Conservation (phyloP, 2,329 filamentous ascomycete genomes). For the Penicillium verrucosum region DNA sequence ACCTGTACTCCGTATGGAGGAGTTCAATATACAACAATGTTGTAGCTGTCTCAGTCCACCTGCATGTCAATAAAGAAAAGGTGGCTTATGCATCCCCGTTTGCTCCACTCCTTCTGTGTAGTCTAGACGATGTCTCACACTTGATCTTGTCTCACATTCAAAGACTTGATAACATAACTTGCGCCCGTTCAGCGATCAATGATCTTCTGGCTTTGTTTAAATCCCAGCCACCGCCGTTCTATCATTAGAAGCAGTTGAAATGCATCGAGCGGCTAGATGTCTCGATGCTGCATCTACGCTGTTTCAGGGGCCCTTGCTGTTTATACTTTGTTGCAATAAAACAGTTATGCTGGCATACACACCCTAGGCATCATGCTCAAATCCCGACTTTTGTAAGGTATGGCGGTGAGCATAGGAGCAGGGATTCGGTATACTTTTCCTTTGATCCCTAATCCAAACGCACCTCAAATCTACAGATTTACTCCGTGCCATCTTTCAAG, state of each 20-base stretch:
- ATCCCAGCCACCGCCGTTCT: neutral
- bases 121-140: slow-evolving; percentile 2
- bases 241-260: neutral
- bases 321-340: neutral
- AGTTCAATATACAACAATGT: no score
- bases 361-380: no score
- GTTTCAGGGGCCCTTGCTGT: neutral
- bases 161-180: neutral
- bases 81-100: slow-evolving; percentile 6
- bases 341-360: neutral
- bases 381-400: neutral
- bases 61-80: slow-evolving; percentile 4
- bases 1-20: neutral
- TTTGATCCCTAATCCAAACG: neutral
- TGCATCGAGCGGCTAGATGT: neutral
- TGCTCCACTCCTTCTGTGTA: neutral
- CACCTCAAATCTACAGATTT: neutral
- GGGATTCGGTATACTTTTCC: neutral
- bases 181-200: neutral
- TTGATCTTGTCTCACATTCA: slow-evolving; percentile 1
- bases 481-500: neutral
- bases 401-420: neutral
- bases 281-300: neutral
- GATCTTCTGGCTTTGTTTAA: neutral
- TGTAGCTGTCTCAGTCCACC: neutral